Evolutionary conservation across 192 early-diverging fungal genomes (phyloP), one percentile per base, ranked within the genome.

Genomic region (Linnemannia schmuckeri): DNA sequence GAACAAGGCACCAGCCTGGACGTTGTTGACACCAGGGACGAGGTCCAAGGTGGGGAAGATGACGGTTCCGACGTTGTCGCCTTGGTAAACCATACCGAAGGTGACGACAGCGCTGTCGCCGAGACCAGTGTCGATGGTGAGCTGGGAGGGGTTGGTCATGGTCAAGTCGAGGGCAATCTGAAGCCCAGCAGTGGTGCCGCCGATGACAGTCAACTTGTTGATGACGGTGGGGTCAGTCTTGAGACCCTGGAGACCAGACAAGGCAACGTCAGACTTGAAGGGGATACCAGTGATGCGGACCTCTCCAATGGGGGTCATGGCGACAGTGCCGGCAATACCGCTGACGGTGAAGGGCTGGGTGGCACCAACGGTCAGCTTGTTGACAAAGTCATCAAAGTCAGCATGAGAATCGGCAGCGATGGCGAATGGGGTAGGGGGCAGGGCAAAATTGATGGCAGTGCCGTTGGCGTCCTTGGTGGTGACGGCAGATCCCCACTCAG

Each of bases 221-320:
- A 93, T 91, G 7, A 89, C 73, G 17, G 91, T 87, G 52, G 90
- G 91, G 15, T 89, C 69, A 27, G 88, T 89, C 79, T 90, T 90
- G 38, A 94, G 82, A 33, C 92, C 91, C 72, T 91, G 91, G 44
- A 94, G 88, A 68, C 94, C 94, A 15, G 85, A 75, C 27, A 94
- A 80, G 63, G 74, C 27, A 30, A 92, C 89, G 42, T 88, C 83
- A 22, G 91, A 90, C 66, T 82, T 88, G 86, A 94, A 94, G 35
- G 90, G 83, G n/a, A 94, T 89, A 22, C 90, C 91, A 55, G 83
- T 71, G 49, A 94, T 88, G 7, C 63, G 76, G 33, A 94, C 86
- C 70, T 86, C 73, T 78, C 94, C 94, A 61, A 93, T 85, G 27
- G 94, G 88, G 46, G 93, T 94, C 27, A 69, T 37, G 38, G 92